Percentiles rank a stretch among this genome's conserved stretches.
phyloP scores from a whole-genome alignment of 495 filamentous ascomycete species.

The Talaromyces proteolyticus region DNA sequence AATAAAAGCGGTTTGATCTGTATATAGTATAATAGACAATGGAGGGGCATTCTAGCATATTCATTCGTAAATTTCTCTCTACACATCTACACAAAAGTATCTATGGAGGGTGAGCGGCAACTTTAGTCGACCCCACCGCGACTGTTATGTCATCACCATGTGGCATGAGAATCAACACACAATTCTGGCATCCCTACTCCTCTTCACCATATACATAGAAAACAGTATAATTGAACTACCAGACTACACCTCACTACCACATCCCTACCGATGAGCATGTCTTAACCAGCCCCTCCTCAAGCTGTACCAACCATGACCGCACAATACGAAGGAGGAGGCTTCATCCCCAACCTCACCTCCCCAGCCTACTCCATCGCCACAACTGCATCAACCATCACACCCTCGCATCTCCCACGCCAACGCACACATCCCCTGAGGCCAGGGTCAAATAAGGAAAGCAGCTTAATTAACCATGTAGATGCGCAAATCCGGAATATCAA shows the following conservation, averaged over 20 bases:
- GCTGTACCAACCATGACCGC: too few relatives aligned
- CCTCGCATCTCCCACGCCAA: conserved; percentile 53
- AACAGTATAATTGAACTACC: too few relatives aligned
- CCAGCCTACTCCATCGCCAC: conserved; percentile 42
- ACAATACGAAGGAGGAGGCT: conserved; percentile 38
- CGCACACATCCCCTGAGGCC: conserved; percentile 58
- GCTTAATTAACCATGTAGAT: conserved; percentile 66
- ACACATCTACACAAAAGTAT: neutral
- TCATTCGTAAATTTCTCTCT: neutral
- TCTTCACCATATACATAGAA: neutral
- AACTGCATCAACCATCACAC: conserved; percentile 31
- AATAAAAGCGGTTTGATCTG: neutral
- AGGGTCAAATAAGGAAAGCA: conserved; percentile 71
- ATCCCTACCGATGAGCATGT: too few relatives aligned
- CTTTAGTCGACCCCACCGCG: neutral
- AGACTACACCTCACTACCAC: too few relatives aligned
- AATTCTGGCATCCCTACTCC: neutral
- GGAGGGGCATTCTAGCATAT: neutral
- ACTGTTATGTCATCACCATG: neutral
- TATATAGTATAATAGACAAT: neutral
- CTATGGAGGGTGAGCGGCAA: neutral
- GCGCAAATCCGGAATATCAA: conserved; percentile 56
- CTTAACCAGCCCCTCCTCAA: too few relatives aligned
- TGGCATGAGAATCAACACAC: neutral
- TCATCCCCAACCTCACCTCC: conserved; percentile 45